Conservation (phyloP, 106 monocot species). For the Dioscorea dumetorum region DNA sequence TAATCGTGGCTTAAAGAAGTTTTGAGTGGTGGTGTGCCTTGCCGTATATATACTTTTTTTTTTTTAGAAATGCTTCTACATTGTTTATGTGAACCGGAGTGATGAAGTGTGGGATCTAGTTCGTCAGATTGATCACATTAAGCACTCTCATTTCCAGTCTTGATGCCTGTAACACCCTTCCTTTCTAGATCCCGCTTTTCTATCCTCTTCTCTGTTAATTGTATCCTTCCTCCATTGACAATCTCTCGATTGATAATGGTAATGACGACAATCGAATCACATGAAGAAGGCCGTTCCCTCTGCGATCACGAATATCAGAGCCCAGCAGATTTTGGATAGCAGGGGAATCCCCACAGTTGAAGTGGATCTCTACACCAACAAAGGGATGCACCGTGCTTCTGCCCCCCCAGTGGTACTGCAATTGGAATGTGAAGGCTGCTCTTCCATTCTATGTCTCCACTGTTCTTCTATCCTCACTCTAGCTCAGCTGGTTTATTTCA, state of each 20-base stretch:
- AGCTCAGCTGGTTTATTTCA: too few species aligned
- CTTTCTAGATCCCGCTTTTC: neutral
- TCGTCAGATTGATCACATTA: too few species aligned
- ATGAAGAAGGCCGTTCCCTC: conserved; percentile 80
- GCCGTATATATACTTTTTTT: too few species aligned
- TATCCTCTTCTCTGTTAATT: neutral
- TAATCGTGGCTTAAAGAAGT: neutral
- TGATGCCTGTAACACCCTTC: too few species aligned
- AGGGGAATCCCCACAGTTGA: conserved; percentile 84
- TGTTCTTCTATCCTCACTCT: neutral
- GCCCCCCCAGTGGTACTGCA: conserved; percentile 50
- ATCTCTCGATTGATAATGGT: too few species aligned
- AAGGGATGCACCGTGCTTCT: conserved; percentile 83
- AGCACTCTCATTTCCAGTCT: too few species aligned
- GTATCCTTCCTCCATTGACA: neutral
- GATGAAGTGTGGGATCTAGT: too few species aligned
- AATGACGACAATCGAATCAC: conserved; percentile 67
- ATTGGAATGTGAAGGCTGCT: conserved; percentile 46
- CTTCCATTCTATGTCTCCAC: neutral
- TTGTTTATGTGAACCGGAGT: too few species aligned
- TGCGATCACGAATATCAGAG: conserved; percentile 85
- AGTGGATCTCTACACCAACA: conserved; percentile 89
- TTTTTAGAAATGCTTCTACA: too few species aligned
- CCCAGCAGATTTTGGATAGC: conserved; percentile 90
- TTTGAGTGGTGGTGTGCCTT: too few species aligned